Conservation (phyloP, 2,329 filamentous ascomycete genomes). For the Pestalotiopsis sp. region DNA sequence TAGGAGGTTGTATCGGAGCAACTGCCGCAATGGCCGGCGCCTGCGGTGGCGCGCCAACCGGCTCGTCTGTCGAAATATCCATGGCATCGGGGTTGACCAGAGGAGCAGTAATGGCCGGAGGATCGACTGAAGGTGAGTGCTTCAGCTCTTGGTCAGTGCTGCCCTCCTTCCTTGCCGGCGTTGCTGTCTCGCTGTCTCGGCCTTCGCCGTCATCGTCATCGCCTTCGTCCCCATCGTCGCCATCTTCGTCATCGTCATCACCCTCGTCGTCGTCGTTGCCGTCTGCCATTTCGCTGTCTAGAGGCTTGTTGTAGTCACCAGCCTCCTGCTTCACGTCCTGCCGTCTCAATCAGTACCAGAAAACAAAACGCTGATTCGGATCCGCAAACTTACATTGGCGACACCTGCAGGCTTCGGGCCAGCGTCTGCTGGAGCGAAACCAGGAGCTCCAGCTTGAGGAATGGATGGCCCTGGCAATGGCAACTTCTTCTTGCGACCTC, state of each 20-base stretch:
- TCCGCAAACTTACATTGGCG: constrained; percentile 36
- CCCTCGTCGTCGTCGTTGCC: constrained; percentile 48
- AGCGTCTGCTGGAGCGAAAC: constrained; percentile 38
- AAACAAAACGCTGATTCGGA: not conserved
- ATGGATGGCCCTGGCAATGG: constrained; percentile 34
- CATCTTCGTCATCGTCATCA: constrained; percentile 48
- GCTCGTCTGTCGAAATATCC: constrained; percentile 18
- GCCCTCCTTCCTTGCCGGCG: constrained; percentile 28
- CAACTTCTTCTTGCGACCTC: constrained; percentile 74
- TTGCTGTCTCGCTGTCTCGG: constrained; percentile 46
- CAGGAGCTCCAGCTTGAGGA: constrained; percentile 34
- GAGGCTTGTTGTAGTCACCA: constrained; percentile 44
- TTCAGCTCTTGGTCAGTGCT: constrained; percentile 32
- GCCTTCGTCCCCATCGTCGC: constrained; percentile 44
- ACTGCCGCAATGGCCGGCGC: constrained; percentile 30
- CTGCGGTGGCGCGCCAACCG: constrained; percentile 11
- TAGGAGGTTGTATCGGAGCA: constrained; percentile 27
- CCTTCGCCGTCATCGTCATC: constrained; percentile 43
- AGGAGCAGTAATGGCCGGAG: constrained; percentile 17
- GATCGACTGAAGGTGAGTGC: constrained; percentile 27
- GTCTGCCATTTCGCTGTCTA: constrained; percentile 56
- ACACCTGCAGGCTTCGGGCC: constrained; percentile 37
- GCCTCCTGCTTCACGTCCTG: constrained; percentile 42
- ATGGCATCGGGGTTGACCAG: constrained; percentile 21
- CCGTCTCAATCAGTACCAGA: constrained; percentile 12